Base-by-base conservation (phyloP, 495 filamentous ascomycete genomes). In the Xanthoparmelia taractica region DNA sequence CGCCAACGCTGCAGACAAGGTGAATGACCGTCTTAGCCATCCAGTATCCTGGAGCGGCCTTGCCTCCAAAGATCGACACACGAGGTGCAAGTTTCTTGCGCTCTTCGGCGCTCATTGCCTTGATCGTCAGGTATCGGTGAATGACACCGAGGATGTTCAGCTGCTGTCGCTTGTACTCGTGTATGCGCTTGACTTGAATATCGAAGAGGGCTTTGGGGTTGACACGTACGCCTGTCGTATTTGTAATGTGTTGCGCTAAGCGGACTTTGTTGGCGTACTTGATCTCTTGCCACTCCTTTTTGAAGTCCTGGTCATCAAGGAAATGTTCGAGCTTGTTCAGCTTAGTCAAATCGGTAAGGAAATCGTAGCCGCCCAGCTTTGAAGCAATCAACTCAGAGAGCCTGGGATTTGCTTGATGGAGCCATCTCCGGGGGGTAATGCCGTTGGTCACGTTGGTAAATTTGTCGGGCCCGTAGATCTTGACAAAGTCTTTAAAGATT, bases 21-120 rank as follows among this genome's bases (percentile, higher is more conserved):
- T 97, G 92, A 64, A 98, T 98, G 65, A 98, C 89, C 11, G 93
- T 93, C 83, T 98, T 98, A 25, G 94, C 94, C 94, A 98, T 98
- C 95, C 95, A 98, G 78, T 98, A 98, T 4, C 94, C 94, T 4
- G 94, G 94, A 0, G 94, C 94, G 25, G 94, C 94, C 76, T 98
- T 98, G 63, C 94, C 94, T 66, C 95, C 94, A 72, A 98, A 96
- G 76, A 98, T 95, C 37, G 90, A 95, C 20, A 97, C 94, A 50
- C 93, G 86, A n/a, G 93, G 91, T 18, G 86, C 84, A 63, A 90
- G 80, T 73, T 96, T 94, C 81, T 96, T 92, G 63, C 86, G 84
- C 71, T 96, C 87, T 70, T 91, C 90, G 2, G 91, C 77, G 31
- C 81, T 84, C 87, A 96, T 86, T 11, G 79, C 76, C 74, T 98